phyloP scores from a whole-genome alignment of 495 filamentous ascomycete genomes.

The Amorphotheca resinae region DNA sequence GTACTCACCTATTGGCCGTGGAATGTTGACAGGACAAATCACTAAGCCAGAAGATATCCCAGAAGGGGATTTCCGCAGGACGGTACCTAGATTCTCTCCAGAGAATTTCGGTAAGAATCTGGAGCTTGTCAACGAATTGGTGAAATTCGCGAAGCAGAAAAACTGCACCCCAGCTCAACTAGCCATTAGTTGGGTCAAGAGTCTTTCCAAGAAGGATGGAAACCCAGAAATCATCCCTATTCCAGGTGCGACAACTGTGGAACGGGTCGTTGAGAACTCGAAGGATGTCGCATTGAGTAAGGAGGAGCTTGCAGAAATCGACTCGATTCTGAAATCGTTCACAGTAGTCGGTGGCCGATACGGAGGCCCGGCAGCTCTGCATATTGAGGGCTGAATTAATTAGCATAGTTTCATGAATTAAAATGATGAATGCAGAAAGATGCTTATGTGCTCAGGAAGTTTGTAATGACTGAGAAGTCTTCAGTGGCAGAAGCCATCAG shows the following conservation, averaged over 20 bases:
- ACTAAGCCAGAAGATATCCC: constrained; percentile 49
- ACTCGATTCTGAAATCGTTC: constrained; percentile 31
- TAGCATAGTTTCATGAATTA: not conserved
- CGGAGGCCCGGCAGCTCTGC: constrained; percentile 12
- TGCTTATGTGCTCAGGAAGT: constrained; percentile 15
- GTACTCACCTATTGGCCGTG: constrained; percentile 26
- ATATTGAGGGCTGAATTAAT: constrained; percentile 14
- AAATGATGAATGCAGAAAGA: too few relatives aligned
- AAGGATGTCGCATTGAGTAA: constrained; percentile 30
- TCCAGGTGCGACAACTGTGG: constrained; percentile 50
- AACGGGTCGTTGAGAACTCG: constrained; percentile 38
- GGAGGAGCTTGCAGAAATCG: constrained; percentile 39
- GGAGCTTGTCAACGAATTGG: constrained; percentile 52
- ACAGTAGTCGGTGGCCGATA: constrained; percentile 32
- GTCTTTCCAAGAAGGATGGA: constrained; percentile 32
- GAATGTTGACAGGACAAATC: constrained; percentile 42
- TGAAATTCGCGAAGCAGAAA: constrained; percentile 55
- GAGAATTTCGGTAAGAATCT: constrained; percentile 64
- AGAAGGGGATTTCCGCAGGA: constrained; percentile 39
- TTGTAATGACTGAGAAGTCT: constrained; percentile 25
- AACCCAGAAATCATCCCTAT: constrained; percentile 71
- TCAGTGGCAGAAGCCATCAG: constrained; percentile 25
- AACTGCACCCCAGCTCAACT: constrained; percentile 62
- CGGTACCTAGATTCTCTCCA: constrained; percentile 51
- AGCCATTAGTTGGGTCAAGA: constrained; percentile 49